Base-by-base conservation (phyloP, 2,329 filamentous ascomycete species). In the Phaeosphaeriaceae sp. region DNA sequence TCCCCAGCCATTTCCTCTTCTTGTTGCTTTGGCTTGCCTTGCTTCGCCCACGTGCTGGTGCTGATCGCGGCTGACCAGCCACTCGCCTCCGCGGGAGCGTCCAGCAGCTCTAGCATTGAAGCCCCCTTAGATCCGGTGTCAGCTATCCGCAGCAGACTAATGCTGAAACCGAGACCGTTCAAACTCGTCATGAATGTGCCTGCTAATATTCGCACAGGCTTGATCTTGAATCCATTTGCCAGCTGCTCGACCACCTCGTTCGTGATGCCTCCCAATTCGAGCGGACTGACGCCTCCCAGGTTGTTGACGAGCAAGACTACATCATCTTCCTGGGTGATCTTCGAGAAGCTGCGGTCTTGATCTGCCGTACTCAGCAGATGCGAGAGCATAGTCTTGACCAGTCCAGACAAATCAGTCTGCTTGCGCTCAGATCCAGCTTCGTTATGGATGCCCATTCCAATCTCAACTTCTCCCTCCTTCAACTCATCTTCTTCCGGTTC, bases 381-480 rank as follows among this genome's bases (percentile, higher is more conserved):
- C 45, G 80, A 80, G 17, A 92, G 80, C 87, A 92, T 90, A 11
- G 81, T 85, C 68, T 84, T 82, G 11, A 83, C 80, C 15, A 80
- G 67, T 13, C 69, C 76, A 1, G 80, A 76, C 15, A 83, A 67
- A 58, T 81, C 79, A 0, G 76, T 76, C 13, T 71, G 74, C 31
- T 74, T 77, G 20, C 80, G 73, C 61, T 83, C 80, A 11, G 72
- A 75, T 3, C 75, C 74, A 36, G 85, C 81, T 74, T 90, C 88
- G 68, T 92, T 92, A 74, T 92, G 90, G 65, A 91, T 91, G 9
- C 89, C 89, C 89, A 91, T 91, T 1, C 89, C 89, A 62, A 90
- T 82, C 76, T 91, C 88, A 21, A 89, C 82, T 68, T 89, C 86
- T 20, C 83, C 83, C 17, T 83, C 76, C 48, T 79, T 83, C 56